Base-by-base conservation (phyloP, 2,329 filamentous ascomycete species). In the Fusarium decemcellulare region DNA sequence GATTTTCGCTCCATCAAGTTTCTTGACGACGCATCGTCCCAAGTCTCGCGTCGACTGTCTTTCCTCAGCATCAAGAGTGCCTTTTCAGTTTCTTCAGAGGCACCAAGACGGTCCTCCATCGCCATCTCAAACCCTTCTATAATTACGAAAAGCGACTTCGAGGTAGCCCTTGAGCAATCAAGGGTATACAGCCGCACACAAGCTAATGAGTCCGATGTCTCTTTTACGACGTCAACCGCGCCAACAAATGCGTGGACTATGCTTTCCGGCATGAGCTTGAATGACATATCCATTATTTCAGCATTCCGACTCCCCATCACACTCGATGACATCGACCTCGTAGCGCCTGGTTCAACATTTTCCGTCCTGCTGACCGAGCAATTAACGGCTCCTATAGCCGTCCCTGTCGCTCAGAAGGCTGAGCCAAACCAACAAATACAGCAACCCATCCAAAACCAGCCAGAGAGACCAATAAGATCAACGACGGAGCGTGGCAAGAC, bases 271-370 rank as follows among this genome's bases (percentile, higher is more conserved):
- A 56, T 56, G 34, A 61, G 58, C n/a, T 16, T 61, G 9, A 61
- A 61, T 8, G 51, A 61, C 9, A 61, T 61, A 34, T 61, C 58
- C 3, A 46, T 61, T 1, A 23, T 56, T 2, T 56, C 51, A 9
- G 51, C 51, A 10, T 62, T 62, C 11, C n/a, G 61, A 14, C 56
- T 53, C 7, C 51, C 58, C 1, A 56, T 61, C 15, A 61, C 58
- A 0, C 23, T 36, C 6, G 29, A 56, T 7, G 58, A 56, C 8
- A 56, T 61, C n/a, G 58, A 61, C 2, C 51, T 61, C 1, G 8
- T 61, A 9, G 58, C 58, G 8, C 51, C 58, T 23, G 58, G 58
- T 8, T 61, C 58, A n/a, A 61, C 58, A 2, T 61, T 61, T 8
- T 61, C 58, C 8, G n/a, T 56, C 3, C 9, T 61, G 5, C 9